Percentiles rank a stretch among this genome's conserved stretches.
These are phyloP conservation scores for Sequoiadendron giganteum DNA, from an alignment of 75 land plant species.

Conservation along the genomic window DNA sequence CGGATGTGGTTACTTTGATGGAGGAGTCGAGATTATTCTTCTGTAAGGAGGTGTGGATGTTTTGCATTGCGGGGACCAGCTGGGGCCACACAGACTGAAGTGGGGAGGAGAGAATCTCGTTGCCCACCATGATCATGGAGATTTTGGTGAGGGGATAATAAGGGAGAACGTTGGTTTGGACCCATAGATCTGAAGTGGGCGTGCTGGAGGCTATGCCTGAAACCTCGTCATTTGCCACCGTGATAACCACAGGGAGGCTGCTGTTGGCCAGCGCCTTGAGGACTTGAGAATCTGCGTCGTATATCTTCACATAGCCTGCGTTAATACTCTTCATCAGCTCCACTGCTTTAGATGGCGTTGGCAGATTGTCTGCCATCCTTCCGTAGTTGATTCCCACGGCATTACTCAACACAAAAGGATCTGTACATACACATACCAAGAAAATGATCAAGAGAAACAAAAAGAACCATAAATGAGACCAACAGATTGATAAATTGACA, in stretches of 20 bases:
- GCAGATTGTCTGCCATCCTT: too few relatives aligned
- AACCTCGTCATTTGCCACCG: constrained; percentile 18
- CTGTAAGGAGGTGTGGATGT: constrained; percentile 26
- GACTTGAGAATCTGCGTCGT: constrained; percentile 20
- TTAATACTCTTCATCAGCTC: constrained; percentile 15
- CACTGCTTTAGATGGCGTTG: too few relatives aligned
- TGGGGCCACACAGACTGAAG: neutral
- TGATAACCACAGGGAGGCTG: constrained; percentile 15
- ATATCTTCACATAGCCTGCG: constrained; percentile 21
- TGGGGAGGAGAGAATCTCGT: constrained; percentile 54
- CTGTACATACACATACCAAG: too few relatives aligned
- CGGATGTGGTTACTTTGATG: constrained; percentile 34
- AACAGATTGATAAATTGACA: too few relatives aligned
- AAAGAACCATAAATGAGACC: too few relatives aligned
- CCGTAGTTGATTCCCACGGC: too few relatives aligned
- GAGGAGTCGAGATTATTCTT: constrained; percentile 3
- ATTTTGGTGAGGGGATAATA: constrained; percentile 38
- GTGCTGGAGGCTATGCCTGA: constrained; percentile 1
- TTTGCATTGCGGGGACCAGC: constrained; percentile 39
- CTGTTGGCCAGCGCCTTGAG: constrained; percentile 19
- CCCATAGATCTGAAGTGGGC: constrained; percentile 11
- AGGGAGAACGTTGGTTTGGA: constrained; percentile 18
- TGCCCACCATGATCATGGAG: constrained; percentile 53
- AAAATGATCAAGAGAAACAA: too few relatives aligned
- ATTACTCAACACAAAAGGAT: too few relatives aligned